phyloP scores from a whole-genome alignment of 441 rosid genomes.

The Flueggea neowawraea region DNA sequence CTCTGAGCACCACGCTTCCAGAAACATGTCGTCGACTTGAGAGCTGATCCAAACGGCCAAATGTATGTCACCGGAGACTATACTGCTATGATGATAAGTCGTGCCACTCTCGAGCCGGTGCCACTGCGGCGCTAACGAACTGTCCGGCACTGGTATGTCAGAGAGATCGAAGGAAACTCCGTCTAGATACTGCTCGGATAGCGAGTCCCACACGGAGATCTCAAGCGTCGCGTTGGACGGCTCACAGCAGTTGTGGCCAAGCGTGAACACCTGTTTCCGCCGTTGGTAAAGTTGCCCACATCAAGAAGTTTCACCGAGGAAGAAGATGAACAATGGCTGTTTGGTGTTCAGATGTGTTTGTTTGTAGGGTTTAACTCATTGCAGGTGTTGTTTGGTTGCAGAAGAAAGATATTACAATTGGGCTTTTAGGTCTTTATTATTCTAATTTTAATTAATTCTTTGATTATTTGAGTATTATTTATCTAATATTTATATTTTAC shows the following conservation, averaged over 20 bases:
- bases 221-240: constrained; percentile 59
- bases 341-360: too few species aligned
- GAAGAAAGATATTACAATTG: too few species aligned
- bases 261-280: constrained; percentile 79
- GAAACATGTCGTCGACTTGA: constrained; percentile 87
- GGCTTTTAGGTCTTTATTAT: too few species aligned
- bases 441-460: too few species aligned
- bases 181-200: constrained; percentile 69
- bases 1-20: constrained; percentile 89
- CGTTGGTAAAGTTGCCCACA: too few species aligned
- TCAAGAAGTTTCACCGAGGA: too few species aligned
- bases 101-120: constrained; percentile 61
- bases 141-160: constrained; percentile 75
- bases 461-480: too few species aligned
- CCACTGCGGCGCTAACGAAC: constrained; percentile 93
- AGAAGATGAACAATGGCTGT: too few species aligned
- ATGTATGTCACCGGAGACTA: constrained; percentile 79
- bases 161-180: constrained; percentile 89
- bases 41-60: constrained; percentile 95
- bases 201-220: constrained; percentile 79
- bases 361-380: too few species aligned
- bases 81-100: constrained; percentile 31
- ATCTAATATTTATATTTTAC: too few species aligned
- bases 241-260: constrained; percentile 48
- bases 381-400: too few species aligned